Evolutionary conservation across 208 protist species (phyloP).

Genomic region (Crithidia bombi): DNA sequence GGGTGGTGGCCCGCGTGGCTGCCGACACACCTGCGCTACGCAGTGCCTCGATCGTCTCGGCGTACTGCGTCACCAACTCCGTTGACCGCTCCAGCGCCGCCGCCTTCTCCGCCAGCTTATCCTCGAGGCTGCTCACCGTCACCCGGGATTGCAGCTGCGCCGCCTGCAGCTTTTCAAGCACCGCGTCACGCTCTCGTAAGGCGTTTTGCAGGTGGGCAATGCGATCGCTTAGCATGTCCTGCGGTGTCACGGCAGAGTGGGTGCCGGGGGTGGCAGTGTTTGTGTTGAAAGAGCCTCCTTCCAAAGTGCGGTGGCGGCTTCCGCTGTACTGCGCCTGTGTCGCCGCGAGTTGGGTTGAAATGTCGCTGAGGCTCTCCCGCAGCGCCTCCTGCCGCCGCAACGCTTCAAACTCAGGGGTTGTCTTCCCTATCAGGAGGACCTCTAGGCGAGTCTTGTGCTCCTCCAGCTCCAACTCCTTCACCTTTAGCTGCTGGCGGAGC

Average conservation of each 20-base stretch:
- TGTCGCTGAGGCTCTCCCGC: conserved; percentile 38
- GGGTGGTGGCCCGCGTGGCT: neutral
- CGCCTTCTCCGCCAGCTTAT: conserved; percentile 20
- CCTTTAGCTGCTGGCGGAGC: conserved; percentile 38
- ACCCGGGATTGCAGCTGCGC: conserved; percentile 17
- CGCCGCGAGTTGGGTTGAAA: conserved; percentile 45
- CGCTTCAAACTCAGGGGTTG: conserved; percentile 31
- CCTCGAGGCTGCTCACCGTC: conserved; percentile 15
- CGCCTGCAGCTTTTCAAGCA: conserved; percentile 24
- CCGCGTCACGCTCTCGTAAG: conserved; percentile 36
- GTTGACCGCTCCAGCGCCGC: conserved; percentile 21
- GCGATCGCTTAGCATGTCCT: conserved; percentile 25
- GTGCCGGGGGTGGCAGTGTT: too few species aligned
- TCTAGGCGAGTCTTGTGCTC: conserved; percentile 30
- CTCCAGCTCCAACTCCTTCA: conserved; percentile 34
- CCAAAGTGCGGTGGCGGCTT: neutral
- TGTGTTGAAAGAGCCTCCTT: too few species aligned
- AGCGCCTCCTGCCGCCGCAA: conserved; percentile 45
- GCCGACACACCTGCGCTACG: neutral
- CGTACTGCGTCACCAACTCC: conserved; percentile 27
- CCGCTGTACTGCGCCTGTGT: conserved; percentile 30
- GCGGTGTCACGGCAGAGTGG: conserved; percentile 3
- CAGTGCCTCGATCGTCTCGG: conserved; percentile 17
- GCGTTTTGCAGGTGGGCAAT: conserved; percentile 42
- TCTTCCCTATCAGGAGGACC: conserved; percentile 23